Evolutionary conservation across 2,329 filamentous ascomycete species (phyloP).

Genomic region (Botryotinia calthae): DNA sequence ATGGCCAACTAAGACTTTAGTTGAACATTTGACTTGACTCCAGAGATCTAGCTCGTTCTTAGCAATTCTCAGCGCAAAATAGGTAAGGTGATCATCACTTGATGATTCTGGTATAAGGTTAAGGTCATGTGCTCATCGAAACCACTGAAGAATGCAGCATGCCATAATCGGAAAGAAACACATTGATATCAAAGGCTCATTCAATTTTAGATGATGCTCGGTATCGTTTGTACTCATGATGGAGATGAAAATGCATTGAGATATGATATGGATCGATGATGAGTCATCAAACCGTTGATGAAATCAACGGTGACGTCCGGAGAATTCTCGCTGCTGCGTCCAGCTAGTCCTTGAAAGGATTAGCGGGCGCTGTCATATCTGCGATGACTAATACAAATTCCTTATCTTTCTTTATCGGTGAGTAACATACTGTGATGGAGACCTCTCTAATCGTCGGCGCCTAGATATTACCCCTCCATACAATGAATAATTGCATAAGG

Average conservation of each 20-base stretch:
- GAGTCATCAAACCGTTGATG: background rate
- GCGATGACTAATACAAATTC: constrained; percentile 8
- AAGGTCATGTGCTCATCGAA: background rate
- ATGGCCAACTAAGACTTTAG: background rate
- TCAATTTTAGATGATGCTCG: background rate
- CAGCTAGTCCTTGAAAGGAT: background rate
- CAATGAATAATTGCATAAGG: constrained; percentile 1
- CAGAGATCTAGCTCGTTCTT: background rate
- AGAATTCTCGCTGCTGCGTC: background rate
- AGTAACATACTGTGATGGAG: background rate
- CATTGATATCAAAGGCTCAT: rapidly evolving
- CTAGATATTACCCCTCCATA: constrained; percentile 1
- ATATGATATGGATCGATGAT: background rate
- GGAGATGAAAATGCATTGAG: background rate
- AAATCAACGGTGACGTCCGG: background rate
- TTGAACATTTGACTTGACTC: background rate
- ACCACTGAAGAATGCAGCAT: background rate
- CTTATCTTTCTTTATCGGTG: constrained; percentile 6
- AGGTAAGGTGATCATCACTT: background rate
- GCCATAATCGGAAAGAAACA: background rate
- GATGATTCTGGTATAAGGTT: background rate
- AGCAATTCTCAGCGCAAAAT: background rate
- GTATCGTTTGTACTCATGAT: background rate
- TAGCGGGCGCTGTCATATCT: background rate
- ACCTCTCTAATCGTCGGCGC: background rate